phyloP scores from a whole-genome alignment of 345 rosid genomes.

The Garcia nutans region DNA sequence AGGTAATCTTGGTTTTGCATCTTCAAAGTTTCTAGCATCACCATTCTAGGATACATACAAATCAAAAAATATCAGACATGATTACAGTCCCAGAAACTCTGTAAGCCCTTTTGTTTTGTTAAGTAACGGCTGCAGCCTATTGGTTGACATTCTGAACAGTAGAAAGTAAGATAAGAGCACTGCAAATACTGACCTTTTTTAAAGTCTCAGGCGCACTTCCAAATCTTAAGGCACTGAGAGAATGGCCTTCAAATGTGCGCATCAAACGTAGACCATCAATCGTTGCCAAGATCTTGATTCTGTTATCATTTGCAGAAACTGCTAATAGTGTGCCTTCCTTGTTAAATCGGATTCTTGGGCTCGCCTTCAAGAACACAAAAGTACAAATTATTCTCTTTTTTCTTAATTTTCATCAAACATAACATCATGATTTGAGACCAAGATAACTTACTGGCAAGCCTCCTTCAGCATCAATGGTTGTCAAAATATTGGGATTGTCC shows the following conservation, averaged over 20 bases:
- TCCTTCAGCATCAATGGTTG: constrained; percentile 31
- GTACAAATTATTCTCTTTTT: background rate
- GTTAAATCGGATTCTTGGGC: constrained; percentile 35
- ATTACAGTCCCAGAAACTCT: background rate
- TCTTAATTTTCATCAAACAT: background rate
- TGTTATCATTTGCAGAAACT: constrained; percentile 29
- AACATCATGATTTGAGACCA: background rate
- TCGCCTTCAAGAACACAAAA: constrained; percentile 16
- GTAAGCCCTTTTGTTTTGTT: background rate
- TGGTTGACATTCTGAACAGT: background rate
- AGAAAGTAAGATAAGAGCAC: background rate
- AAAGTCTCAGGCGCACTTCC: constrained; percentile 16
- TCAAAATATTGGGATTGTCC: constrained; percentile 25
- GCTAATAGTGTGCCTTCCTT: constrained; percentile 28
- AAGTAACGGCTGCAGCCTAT: background rate
- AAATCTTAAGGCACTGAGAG: constrained; percentile 13
- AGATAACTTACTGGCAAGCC: constrained; percentile 28
- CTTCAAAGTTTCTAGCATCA: constrained; percentile 29
- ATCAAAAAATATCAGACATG: background rate
- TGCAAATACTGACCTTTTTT: constrained; percentile 1
- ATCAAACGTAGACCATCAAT: constrained; percentile 26
- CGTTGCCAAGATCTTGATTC: constrained; percentile 30
- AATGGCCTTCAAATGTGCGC: constrained; percentile 25
- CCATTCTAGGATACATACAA: constrained; percentile 31
- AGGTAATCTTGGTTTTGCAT: constrained; percentile 20